phyloP scores from a whole-genome alignment of 768 basidiomycete genomes.

The Mycena filopes region DNA sequence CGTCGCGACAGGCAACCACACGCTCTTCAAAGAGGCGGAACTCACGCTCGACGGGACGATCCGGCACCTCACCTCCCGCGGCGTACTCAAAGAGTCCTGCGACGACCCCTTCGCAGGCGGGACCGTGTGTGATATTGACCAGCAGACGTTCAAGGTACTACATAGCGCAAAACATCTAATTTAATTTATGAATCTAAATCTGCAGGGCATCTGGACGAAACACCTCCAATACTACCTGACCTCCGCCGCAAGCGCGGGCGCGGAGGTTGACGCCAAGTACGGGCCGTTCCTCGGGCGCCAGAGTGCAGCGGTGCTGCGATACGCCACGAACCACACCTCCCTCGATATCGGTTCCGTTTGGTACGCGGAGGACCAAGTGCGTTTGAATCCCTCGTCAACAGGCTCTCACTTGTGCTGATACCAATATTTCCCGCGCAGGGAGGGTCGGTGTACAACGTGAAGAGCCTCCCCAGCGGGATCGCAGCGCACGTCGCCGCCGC shows the following conservation, averaged over 20 bases:
- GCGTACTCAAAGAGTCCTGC: slow-evolving; percentile 49
- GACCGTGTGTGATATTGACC: slow-evolving; percentile 43
- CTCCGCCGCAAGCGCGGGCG: slow-evolving; percentile 32
- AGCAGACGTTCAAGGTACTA: slow-evolving; percentile 28
- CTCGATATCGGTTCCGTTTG: slow-evolving; percentile 40
- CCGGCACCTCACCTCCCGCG: slow-evolving; percentile 37
- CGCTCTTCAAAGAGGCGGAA: slow-evolving; percentile 45
- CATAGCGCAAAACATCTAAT: too few species aligned
- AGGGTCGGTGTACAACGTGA: slow-evolving; percentile 44
- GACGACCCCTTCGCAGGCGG: slow-evolving; percentile 40
- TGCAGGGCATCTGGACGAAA: slow-evolving; percentile 46
- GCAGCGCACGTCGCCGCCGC: slow-evolving; percentile 41
- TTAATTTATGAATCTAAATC: too few species aligned
- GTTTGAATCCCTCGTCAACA: too few species aligned
- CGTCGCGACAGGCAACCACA: slow-evolving; percentile 36
- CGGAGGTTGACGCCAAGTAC: slow-evolving; percentile 40
- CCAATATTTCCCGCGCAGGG: too few species aligned
- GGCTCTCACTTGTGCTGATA: too few species aligned
- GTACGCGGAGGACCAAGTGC: slow-evolving; percentile 36
- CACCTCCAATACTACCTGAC: slow-evolving; percentile 47
- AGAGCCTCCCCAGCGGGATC: slow-evolving; percentile 43
- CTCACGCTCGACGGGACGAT: slow-evolving; percentile 49
- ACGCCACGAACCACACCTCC: slow-evolving; percentile 35
- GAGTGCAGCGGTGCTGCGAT: slow-evolving; percentile 36
- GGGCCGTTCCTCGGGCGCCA: slow-evolving; percentile 28